These are phyloP conservation scores for Azolla pinnata DNA, from an alignment of 75 land plant species.

Conservation along the genomic window DNA sequence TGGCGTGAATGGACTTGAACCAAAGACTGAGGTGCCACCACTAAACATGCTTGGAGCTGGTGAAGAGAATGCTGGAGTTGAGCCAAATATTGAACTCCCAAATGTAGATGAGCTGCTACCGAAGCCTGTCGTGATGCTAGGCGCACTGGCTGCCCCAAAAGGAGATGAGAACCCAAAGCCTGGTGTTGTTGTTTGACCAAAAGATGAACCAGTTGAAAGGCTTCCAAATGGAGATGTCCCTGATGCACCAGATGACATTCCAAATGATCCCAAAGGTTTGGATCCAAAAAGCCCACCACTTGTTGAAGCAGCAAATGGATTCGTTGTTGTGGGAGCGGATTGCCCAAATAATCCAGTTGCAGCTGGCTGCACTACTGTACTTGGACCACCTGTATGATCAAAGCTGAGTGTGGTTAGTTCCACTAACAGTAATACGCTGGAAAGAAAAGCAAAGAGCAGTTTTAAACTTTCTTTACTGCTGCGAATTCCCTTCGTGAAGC, in stretches of 20 bases:
- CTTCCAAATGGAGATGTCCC: conserved; percentile 35
- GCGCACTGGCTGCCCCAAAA: conserved; percentile 46
- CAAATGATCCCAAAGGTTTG: conserved; percentile 17
- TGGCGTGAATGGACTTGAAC: conserved; percentile 11
- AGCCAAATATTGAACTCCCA: conserved; percentile 23
- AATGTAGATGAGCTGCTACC: conserved; percentile 22
- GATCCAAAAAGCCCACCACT: conserved; percentile 16
- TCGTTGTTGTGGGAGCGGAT: conserved; percentile 20
- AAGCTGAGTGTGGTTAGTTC: neutral
- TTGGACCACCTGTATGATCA: conserved; percentile 60
- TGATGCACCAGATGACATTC: neutral
- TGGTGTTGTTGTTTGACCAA: conserved; percentile 34
- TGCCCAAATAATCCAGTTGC: conserved; percentile 30
- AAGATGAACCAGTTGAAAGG: conserved; percentile 30
- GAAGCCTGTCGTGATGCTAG: conserved; percentile 42
- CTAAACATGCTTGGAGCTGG: neutral
- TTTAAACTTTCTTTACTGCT: too few relatives aligned
- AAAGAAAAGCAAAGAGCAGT: too few relatives aligned
- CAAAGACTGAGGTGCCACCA: conserved; percentile 11
- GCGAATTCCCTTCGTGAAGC: too few relatives aligned
- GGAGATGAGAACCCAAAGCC: conserved; percentile 36
- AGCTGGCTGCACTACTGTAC: conserved; percentile 45
- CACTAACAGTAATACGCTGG: neutral
- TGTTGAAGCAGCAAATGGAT: conserved; percentile 5
- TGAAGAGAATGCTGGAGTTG: neutral